Conservation (phyloP, 257 asterid species). For the Scutellaria baicalensis region DNA sequence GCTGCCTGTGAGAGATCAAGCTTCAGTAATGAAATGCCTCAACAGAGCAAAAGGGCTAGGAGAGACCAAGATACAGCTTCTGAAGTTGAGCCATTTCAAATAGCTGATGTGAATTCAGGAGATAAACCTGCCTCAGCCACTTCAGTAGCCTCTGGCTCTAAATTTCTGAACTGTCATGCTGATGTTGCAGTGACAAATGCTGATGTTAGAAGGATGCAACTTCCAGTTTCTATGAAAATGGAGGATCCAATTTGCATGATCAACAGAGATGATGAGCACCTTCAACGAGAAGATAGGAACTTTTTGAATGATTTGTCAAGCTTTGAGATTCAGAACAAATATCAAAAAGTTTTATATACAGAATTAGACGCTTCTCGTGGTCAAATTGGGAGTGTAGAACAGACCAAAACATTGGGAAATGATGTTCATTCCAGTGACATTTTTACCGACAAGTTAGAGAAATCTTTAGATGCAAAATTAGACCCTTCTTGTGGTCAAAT, state of each 20-base stretch:
- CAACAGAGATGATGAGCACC: conserved; percentile 11
- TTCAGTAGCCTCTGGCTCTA: conserved; percentile 13
- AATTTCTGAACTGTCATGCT: conserved; percentile 2
- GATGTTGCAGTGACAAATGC: background rate
- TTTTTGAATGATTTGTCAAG: conserved; percentile 28
- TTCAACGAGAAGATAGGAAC: conserved; percentile 21
- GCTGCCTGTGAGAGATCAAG: conserved; percentile 30
- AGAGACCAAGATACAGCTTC: background rate
- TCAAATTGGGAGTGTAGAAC: background rate
- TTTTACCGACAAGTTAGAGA: background rate
- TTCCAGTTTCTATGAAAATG: background rate
- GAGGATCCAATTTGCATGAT: conserved; percentile 31
- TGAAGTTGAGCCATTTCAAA: conserved; percentile 6
- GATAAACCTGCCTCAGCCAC: conserved; percentile 10
- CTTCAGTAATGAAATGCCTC: background rate
- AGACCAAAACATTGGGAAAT: background rate
- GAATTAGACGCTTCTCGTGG: background rate
- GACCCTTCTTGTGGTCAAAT: background rate
- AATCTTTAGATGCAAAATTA: background rate
- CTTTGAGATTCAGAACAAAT: conserved; percentile 35
- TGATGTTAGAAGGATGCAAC: background rate
- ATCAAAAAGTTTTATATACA: background rate
- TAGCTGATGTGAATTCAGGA: background rate
- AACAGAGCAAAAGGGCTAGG: background rate
- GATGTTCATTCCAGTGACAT: too few species aligned